phyloP scores from a whole-genome alignment of 495 filamentous ascomycete species.

The Penicillium coprophilum region DNA sequence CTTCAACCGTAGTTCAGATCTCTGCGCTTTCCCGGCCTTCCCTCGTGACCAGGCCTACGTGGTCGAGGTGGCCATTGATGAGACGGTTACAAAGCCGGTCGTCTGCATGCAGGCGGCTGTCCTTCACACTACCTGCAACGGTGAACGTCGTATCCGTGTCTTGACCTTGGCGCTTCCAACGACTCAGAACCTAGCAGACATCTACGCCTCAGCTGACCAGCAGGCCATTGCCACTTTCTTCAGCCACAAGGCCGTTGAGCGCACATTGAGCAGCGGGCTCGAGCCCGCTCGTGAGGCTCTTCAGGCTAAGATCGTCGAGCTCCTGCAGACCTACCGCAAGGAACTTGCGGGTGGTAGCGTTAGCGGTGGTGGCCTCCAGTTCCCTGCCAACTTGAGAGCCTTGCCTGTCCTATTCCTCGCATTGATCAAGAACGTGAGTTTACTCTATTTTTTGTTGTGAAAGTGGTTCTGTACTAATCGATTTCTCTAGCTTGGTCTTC shows the following conservation, averaged over 20 bases:
- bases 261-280: constrained; percentile 77
- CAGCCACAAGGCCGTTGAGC: constrained; percentile 96
- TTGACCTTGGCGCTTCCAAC: constrained; percentile 92
- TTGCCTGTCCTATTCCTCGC: constrained; percentile 89
- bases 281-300: constrained; percentile 88
- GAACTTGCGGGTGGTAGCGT: constrained; percentile 95
- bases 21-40: constrained; percentile 97
- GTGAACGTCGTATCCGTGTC: constrained; percentile 90
- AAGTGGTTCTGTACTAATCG: constrained; percentile 21
- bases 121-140: constrained; percentile 96
- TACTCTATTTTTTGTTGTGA: not conserved
- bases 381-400: constrained; percentile 86
- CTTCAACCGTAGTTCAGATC: constrained; percentile 95
- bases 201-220: constrained; percentile 95
- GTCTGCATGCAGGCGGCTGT: constrained; percentile 97
- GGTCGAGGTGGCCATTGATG: constrained; percentile 98
- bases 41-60: constrained; percentile 96
- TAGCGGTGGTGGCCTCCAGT: constrained; percentile 87
- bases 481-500: constrained; percentile 69
- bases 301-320: constrained; percentile 87
- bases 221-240: constrained; percentile 90
- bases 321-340: constrained; percentile 93
- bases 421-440: constrained; percentile 84
- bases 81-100: constrained; percentile 87
- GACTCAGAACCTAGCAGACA: constrained; percentile 81